Percentiles rank a stretch among this genome's conserved stretches.
Evolutionary conservation across 1,139 yeast genomes (phyloP).

Genomic region (Nakaseomyces nivariensis): DNA sequence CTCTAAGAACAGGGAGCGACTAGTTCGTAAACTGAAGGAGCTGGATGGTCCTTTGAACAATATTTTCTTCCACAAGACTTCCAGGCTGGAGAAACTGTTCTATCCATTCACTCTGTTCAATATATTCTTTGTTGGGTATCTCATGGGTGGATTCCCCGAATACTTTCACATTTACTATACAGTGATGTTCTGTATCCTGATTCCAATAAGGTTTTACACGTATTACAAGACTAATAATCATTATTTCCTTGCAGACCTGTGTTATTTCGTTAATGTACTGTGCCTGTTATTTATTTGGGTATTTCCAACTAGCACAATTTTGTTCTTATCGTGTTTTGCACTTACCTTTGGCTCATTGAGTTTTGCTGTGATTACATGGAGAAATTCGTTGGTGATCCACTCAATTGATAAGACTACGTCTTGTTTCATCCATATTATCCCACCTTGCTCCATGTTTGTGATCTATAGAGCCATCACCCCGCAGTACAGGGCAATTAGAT

Average conservation of each 20-base stretch:
- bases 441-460: constrained; percentile 81
- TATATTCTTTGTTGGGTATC: constrained; percentile 62
- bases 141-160: constrained; percentile 71
- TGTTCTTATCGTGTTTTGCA: constrained; percentile 78
- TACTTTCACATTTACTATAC: constrained; percentile 74
- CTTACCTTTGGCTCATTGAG: constrained; percentile 81
- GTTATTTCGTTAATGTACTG: constrained; percentile 78
- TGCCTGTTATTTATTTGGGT: constrained; percentile 70
- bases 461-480: constrained; percentile 69
- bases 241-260: constrained; percentile 84
- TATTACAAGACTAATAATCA: constrained; percentile 74
- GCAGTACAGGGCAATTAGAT: constrained; percentile 47
- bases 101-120: constrained; percentile 65
- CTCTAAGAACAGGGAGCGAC: constrained; percentile 14
- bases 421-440: constrained; percentile 82
- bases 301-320: constrained; percentile 58
- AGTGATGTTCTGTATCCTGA: constrained; percentile 44
- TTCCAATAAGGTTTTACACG: constrained; percentile 81
- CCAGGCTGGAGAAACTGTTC: constrained; percentile 71
- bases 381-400: constrained; percentile 85
- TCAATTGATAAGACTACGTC: constrained; percentile 90
- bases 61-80: constrained; percentile 33
- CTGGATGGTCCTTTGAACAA: constrained; percentile 18
- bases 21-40: constrained; percentile 14
- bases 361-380: constrained; percentile 94